Evolutionary conservation across 2,329 filamentous ascomycete genomes (phyloP), one percentile per base, ranked within the genome.

Genomic region (Magnaporthales sp.): DNA sequence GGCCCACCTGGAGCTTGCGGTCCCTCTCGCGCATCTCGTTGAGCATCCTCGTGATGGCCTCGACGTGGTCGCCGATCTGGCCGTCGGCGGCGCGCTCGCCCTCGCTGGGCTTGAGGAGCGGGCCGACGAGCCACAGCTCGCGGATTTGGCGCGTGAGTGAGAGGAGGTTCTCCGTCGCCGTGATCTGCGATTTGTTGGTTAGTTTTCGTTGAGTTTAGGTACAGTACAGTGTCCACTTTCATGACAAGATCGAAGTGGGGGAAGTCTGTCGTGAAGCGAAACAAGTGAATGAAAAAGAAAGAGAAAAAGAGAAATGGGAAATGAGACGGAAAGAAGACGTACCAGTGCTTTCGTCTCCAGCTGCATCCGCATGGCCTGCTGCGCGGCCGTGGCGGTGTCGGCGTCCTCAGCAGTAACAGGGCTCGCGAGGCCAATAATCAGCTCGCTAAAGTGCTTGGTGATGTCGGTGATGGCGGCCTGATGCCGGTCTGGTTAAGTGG

Each of bases 81-180:
- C 76, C 70, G 66, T 76, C 75, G 29, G 74, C 75, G 69, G 78
- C 74, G 61, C 72, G 74, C 65, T 79, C 77, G 51, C 79, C 79
- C 64, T 81, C 78, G 60, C 78, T 79, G 4, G 80, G 76, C 62
- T 74, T 76, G 67, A 77, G 77, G 27, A 84, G 73, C 1, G 81
- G 78, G 1, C 83, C 82, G 66, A 79, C 77, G 11, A 83, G 76
- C 81, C 81, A 84, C 27, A 84, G 75, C 66, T 81, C 78, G 69
- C 83, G 82, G 67, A 85, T 75, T 68, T 80, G 79, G 51, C 81
- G 79, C 22, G 77, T 83, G 13, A 85, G 74, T 30, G 74, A 72
- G 4, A 83, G 75, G 3, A 85, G 75, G 67, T 82, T 79, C 68
- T 84, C 74, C 31, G 78, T 70, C 9, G 78, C 77, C 67, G 77